Evolutionary conservation across 495 filamentous ascomycete species (phyloP).

Genomic region (Staphylotrichum longicolle): DNA sequence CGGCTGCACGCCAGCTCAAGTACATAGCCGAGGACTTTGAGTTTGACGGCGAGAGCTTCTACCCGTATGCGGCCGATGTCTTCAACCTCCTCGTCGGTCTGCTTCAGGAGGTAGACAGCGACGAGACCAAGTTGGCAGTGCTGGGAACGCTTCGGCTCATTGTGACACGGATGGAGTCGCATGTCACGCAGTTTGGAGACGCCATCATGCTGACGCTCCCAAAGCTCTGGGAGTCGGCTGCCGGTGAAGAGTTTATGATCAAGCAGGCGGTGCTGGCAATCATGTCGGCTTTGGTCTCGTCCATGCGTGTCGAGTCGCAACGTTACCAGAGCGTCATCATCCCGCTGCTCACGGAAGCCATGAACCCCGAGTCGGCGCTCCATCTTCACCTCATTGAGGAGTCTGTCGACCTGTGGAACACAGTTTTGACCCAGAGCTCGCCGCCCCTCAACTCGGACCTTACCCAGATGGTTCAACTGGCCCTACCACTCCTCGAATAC

Average conservation of each 20-base stretch:
- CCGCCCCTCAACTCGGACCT: constrained; percentile 64
- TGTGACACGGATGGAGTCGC: constrained; percentile 75
- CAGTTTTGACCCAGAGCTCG: constrained; percentile 69
- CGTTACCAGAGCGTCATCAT: constrained; percentile 71
- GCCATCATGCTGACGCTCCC: constrained; percentile 78
- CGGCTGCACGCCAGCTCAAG: constrained; percentile 80
- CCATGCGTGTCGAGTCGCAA: constrained; percentile 71
- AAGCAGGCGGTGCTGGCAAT: constrained; percentile 90
- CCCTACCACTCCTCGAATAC: constrained; percentile 69
- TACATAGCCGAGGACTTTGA: constrained; percentile 76
- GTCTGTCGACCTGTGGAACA: constrained; percentile 81
- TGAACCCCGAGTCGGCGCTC: constrained; percentile 74
- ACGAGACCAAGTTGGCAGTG: constrained; percentile 84
- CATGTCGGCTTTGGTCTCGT: constrained; percentile 70
- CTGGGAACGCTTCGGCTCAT: constrained; percentile 76
- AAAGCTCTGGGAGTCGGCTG: constrained; percentile 76
- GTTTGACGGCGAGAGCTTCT: constrained; percentile 67
- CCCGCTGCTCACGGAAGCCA: constrained; percentile 73
- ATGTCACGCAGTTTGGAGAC: constrained; percentile 72
- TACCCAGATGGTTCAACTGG: constrained; percentile 61
- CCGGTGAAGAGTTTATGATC: constrained; percentile 74
- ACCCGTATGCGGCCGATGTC: constrained; percentile 68
- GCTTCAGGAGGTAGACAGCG: constrained; percentile 73
- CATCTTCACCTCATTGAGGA: constrained; percentile 88
- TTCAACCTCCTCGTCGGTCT: constrained; percentile 69